Conservation (phyloP, 768 basidiomycete genomes). For the Xerocomellus intermedius region DNA sequence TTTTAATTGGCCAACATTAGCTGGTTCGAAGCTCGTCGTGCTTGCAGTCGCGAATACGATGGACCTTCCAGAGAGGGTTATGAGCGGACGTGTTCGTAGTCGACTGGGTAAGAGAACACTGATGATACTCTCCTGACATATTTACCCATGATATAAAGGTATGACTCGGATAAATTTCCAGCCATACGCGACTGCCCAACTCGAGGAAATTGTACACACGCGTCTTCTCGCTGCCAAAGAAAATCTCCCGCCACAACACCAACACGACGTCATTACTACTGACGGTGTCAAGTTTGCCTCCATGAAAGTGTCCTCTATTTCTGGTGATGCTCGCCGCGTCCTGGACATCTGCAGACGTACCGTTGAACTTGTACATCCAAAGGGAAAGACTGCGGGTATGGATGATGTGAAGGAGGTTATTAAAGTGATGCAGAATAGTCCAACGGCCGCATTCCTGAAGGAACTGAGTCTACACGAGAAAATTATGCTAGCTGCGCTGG, state of each 20-base stretch:
- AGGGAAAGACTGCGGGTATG: constrained; percentile 52
- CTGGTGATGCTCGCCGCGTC: constrained; percentile 91
- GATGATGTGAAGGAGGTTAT: constrained; percentile 79
- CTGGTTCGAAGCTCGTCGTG: constrained; percentile 86
- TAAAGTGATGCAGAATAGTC: constrained; percentile 86
- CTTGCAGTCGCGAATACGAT: constrained; percentile 98
- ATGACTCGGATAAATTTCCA: constrained; percentile 92
- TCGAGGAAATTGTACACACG: constrained; percentile 84
- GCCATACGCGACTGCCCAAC: constrained; percentile 76
- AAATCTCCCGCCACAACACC: constrained; percentile 43
- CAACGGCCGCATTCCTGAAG: constrained; percentile 78
- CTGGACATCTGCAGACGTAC: constrained; percentile 93
- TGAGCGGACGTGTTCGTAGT: constrained; percentile 90
- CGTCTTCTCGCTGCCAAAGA: constrained; percentile 64
- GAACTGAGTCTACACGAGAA: constrained; percentile 87
- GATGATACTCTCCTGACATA: not conserved
- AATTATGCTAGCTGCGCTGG: constrained; percentile 78
- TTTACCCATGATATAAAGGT: constrained; percentile 42
- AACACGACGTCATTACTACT: constrained; percentile 50
- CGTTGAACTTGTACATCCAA: constrained; percentile 70
- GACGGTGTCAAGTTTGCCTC: constrained; percentile 88
- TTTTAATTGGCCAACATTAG: constrained; percentile 98
- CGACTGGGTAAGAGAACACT: constrained; percentile 64
- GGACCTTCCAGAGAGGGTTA: constrained; percentile 93
- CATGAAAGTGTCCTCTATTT: constrained; percentile 73